A percentile compares a stretch with the other conserved stretches of the same genome.
These are phyloP conservation scores for Gossypium armourianum DNA, from an alignment of 441 rosid species.

Conservation along the genomic window DNA sequence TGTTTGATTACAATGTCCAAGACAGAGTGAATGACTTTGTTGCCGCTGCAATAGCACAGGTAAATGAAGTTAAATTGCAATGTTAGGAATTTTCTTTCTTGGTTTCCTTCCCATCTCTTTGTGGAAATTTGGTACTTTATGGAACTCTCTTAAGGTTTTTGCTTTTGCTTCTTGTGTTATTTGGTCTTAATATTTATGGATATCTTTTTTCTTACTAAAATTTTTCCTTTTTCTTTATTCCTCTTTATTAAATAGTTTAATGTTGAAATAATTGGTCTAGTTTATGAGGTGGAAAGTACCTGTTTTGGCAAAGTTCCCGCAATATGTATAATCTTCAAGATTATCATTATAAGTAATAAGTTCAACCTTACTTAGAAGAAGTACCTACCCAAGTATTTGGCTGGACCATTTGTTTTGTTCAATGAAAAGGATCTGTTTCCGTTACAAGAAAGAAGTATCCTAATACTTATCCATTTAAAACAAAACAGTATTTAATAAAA, in stretches of 20 bases:
- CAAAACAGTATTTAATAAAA: neutral
- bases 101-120: neutral
- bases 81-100: conserved; percentile 3
- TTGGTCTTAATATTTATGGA: neutral
- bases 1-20: conserved; percentile 94
- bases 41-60: conserved; percentile 86
- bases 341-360: conserved; percentile 6
- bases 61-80: conserved; percentile 21
- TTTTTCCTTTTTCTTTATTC: neutral
- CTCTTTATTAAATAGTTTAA: neutral
- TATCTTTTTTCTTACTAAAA: neutral
- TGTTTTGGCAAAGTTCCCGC: conserved; percentile 2
- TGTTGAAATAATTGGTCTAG: neutral
- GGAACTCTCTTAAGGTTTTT: neutral
- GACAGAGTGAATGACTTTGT: conserved; percentile 84
- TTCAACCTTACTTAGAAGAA: conserved; percentile 7
- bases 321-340: neutral
- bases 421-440: neutral
- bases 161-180: neutral
- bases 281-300: neutral
- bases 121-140: neutral
- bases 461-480: neutral
- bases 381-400: neutral
- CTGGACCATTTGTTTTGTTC: neutral
- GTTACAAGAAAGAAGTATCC: neutral